A percentile compares a stretch with the other conserved stretches of the same genome.
Conservation (phyloP, 495 filamentous ascomycete genomes). For the Neurospora cerealis region DNA sequence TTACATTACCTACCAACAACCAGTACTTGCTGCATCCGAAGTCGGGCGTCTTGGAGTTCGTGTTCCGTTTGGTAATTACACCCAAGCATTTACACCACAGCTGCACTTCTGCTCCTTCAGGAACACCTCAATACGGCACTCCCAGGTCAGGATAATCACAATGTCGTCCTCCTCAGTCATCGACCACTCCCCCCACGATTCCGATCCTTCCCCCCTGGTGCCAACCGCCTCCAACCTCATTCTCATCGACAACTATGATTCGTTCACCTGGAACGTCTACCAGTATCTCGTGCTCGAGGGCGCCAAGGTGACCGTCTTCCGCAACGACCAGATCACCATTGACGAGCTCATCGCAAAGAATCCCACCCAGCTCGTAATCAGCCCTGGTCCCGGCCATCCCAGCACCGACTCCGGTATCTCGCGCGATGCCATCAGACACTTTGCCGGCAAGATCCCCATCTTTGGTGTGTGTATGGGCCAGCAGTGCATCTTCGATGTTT, state of each 20-base stretch:
- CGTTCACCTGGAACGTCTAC: conserved; percentile 98
- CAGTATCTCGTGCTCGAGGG: conserved; percentile 95
- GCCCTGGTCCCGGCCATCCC: conserved; percentile 90
- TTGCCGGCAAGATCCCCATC: conserved; percentile 93
- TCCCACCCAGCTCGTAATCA: conserved; percentile 90
- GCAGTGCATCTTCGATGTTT: conserved; percentile 91
- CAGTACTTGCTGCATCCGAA: neutral
- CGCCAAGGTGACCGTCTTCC: conserved; percentile 74
- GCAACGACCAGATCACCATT: conserved; percentile 85
- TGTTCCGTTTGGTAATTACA: neutral
- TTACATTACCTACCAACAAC: neutral
- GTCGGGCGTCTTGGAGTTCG: neutral
- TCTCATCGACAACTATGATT: conserved; percentile 98
- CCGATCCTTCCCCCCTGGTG: conserved; percentile 55
- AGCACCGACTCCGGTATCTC: conserved; percentile 84
- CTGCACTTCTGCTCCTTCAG: neutral
- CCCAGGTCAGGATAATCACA: conserved; percentile 1
- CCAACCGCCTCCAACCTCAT: conserved; percentile 79
- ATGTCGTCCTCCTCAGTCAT: conserved; percentile 51
- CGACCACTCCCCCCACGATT: conserved; percentile 80
- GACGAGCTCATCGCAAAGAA: conserved; percentile 71
- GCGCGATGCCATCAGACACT: conserved; percentile 80
- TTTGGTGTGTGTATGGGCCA: conserved; percentile 98
- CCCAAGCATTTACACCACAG: neutral
- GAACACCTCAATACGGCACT: neutral